These are phyloP conservation scores for Cladosporium halotolerans DNA, from an alignment of 2,329 filamentous ascomycete species.

Conservation along the genomic window DNA sequence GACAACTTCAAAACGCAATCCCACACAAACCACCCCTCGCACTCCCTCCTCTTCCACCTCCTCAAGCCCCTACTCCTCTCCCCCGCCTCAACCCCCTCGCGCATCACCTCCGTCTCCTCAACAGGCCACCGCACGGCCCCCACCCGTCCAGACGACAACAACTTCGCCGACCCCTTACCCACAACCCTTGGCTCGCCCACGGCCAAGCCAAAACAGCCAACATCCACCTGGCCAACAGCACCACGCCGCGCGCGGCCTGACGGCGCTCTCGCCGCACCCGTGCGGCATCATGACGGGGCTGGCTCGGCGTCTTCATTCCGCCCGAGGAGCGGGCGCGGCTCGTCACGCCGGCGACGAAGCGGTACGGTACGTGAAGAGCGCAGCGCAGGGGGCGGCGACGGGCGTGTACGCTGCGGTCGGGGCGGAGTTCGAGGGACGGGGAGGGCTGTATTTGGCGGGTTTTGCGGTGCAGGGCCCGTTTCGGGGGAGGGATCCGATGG, in stretches of 20 bases:
- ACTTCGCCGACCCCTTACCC: no score
- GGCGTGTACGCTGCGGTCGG: conserved; percentile 41
- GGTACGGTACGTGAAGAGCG: conserved; percentile 27
- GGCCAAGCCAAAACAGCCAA: conserved; percentile 26
- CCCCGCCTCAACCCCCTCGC: no score
- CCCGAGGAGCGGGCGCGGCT: conserved; percentile 11
- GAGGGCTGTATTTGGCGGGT: conserved; percentile 43
- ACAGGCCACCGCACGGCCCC: no score
- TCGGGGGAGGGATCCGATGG: conserved; percentile 18
- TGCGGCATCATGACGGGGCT: conserved; percentile 35
- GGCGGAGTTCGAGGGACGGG: conserved; percentile 34
- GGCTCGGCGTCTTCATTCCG: neutral
- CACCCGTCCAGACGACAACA: no score
- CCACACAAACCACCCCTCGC: no score
- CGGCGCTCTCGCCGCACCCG: conserved; percentile 42
- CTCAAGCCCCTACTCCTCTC: no score
- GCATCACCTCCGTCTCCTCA: no score
- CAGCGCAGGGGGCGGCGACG: conserved; percentile 46
- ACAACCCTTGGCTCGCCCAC: conserved; percentile 17
- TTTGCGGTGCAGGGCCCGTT: conserved; percentile 32
- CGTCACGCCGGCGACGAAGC: no score
- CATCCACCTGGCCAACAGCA: conserved; percentile 46
- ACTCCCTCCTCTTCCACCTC: no score
- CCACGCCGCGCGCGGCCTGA: no score
- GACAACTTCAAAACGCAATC: no score